These are phyloP conservation scores for Colletotrichum gigasporum DNA, from an alignment of 2,329 filamentous ascomycete genomes.

Conservation along the genomic window DNA sequence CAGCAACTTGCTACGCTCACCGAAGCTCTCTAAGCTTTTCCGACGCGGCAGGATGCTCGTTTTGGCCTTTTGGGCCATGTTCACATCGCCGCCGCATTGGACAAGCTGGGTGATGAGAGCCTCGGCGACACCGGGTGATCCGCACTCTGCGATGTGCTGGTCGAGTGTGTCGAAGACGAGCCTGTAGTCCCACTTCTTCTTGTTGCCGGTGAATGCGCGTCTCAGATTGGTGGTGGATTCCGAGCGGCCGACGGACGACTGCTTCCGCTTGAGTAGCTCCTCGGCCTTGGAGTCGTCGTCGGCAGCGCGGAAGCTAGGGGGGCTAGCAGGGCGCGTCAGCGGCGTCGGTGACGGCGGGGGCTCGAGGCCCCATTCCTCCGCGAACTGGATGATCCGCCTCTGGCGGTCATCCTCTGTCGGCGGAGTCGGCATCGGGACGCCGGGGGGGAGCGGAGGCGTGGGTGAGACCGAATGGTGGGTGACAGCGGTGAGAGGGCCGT, in stretches of 20 bases:
- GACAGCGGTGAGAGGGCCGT: not conserved
- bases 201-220: constrained; percentile 56
- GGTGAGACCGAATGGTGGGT: constrained; percentile 13
- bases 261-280: constrained; percentile 59
- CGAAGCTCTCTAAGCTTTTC: constrained; percentile 58
- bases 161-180: constrained; percentile 63
- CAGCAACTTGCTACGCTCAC: constrained; percentile 60
- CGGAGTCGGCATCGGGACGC: constrained; percentile 28
- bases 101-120: constrained; percentile 61
- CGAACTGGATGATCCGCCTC: constrained; percentile 59
- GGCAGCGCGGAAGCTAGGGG: constrained; percentile 54
- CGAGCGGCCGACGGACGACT: constrained; percentile 42
- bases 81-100: constrained; percentile 60
- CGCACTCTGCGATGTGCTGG: constrained; percentile 57
- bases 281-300: constrained; percentile 64
- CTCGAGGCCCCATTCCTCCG: constrained; percentile 59
- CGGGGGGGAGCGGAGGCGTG: not conserved
- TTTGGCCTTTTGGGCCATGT: constrained; percentile 56
- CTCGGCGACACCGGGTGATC: constrained; percentile 65
- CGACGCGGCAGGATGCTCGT: constrained; percentile 57
- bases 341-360: constrained; percentile 50
- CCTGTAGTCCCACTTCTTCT: constrained; percentile 61
- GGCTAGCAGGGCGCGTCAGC: constrained; percentile 51
- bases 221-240: constrained; percentile 42
- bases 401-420: constrained; percentile 46